Evolutionary conservation across 2,329 filamentous ascomycete species (phyloP).

Genomic region (Venturia pyrina): DNA sequence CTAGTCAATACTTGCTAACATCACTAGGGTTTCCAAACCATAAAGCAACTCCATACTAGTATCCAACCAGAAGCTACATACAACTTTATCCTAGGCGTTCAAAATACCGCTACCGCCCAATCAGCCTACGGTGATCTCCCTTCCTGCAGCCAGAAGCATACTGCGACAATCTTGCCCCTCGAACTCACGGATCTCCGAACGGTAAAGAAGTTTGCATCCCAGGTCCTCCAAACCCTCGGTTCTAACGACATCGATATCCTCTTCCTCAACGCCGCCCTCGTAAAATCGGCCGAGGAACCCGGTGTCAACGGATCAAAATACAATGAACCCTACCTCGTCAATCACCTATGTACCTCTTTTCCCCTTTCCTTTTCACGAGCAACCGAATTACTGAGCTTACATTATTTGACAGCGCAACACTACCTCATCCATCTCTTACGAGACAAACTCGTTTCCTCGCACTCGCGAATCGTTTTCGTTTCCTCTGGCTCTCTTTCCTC

Average conservation of each 20-base stretch:
- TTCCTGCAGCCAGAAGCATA: slow-evolving; percentile 32
- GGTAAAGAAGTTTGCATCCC: slow-evolving; percentile 38
- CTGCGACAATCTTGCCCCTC: slow-evolving; percentile 37
- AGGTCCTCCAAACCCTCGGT: slow-evolving; percentile 34
- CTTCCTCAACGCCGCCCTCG: slow-evolving; percentile 40
- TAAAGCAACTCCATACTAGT: not conserved
- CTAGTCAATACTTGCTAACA: not conserved
- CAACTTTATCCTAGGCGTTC: slow-evolving; percentile 1
- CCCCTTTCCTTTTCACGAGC: slow-evolving; percentile 22
- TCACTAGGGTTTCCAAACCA: slow-evolving; percentile 2
- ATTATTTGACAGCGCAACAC: not conserved
- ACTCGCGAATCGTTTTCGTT: not conserved
- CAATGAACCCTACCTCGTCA: slow-evolving; percentile 42
- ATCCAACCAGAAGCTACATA: not conserved
- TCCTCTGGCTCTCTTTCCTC: not conserved
- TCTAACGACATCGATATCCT: slow-evolving; percentile 37
- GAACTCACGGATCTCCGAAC: slow-evolving; percentile 37
- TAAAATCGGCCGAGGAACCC: slow-evolving; percentile 26
- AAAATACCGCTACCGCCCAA: slow-evolving; percentile 19
- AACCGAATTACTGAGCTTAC: slow-evolving; percentile 16
- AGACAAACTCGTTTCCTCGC: not conserved
- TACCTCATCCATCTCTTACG: not conserved
- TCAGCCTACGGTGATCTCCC: slow-evolving; percentile 34
- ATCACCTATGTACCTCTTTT: slow-evolving; percentile 39
- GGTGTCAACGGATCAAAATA: slow-evolving; percentile 36